These are phyloP conservation scores for Nothophaeocryptopus gaeumannii DNA, from an alignment of 2,329 filamentous ascomycete species.

Conservation along the genomic window DNA sequence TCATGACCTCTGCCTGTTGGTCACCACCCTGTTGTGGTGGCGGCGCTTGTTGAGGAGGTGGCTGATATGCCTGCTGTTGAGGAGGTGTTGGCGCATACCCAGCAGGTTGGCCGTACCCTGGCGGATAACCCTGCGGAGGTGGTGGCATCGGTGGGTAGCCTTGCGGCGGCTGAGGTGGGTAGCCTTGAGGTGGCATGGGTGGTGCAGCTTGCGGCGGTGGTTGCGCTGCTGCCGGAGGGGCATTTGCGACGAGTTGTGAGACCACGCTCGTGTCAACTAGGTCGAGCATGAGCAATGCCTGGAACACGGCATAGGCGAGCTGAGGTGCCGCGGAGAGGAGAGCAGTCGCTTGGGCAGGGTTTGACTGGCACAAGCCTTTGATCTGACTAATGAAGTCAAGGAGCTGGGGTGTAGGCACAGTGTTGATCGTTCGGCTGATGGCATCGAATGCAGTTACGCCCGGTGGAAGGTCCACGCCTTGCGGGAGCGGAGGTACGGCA, in stretches of 20 bases:
- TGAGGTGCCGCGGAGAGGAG: slow-evolving; percentile 87
- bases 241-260: slow-evolving; percentile 63
- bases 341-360: slow-evolving; percentile 80
- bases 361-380: slow-evolving; percentile 80
- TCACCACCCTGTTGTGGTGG: slow-evolving; percentile 25
- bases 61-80: slow-evolving; percentile 36
- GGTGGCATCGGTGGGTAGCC: slow-evolving; percentile 15
- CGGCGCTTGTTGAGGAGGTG: slow-evolving; percentile 43
- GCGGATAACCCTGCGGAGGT: slow-evolving; percentile 17
- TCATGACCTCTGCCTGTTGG: slow-evolving; percentile 66
- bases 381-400: slow-evolving; percentile 92
- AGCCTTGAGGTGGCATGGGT: slow-evolving; percentile 26
- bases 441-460: slow-evolving; percentile 83
- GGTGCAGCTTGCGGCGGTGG: slow-evolving; percentile 30
- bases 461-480: slow-evolving; percentile 78
- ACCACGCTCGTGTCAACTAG: slow-evolving; percentile 84
- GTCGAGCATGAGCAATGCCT: slow-evolving; percentile 87
- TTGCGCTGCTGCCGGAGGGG: slow-evolving; percentile 35
- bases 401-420: slow-evolving; percentile 80
- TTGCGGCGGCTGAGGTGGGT: slow-evolving; percentile 28
- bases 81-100: slow-evolving; percentile 44
- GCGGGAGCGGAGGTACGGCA: slow-evolving; percentile 73
- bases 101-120: slow-evolving; percentile 39
- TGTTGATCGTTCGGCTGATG: slow-evolving; percentile 85
- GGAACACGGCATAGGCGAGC: slow-evolving; percentile 90